Conservation (phyloP, 23 red algal species). For the Agarophyton chilense region DNA sequence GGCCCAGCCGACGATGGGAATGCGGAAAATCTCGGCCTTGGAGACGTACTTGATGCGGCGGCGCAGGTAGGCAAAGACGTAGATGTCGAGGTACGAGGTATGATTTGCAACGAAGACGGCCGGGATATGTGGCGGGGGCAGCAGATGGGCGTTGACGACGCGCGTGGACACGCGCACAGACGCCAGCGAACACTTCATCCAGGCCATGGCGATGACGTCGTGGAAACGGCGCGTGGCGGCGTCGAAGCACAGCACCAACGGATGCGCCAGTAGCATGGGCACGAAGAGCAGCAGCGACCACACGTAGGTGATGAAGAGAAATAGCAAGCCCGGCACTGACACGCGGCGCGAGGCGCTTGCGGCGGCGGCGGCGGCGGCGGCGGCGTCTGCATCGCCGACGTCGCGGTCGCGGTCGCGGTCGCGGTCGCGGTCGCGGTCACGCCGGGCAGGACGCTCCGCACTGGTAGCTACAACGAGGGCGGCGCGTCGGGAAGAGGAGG, state of each 20-base stretch:
- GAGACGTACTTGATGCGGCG: slow-evolving; percentile 92
- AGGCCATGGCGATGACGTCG: slow-evolving; percentile 74
- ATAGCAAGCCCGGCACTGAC: slow-evolving; percentile 65
- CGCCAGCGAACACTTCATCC: slow-evolving; percentile 75
- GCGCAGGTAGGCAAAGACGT: slow-evolving; percentile 74
- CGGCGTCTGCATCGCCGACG: not conserved
- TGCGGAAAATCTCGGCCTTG: slow-evolving; percentile 88
- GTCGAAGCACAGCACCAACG: slow-evolving; percentile 61
- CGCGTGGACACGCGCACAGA: slow-evolving; percentile 50
- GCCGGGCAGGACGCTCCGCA: too few species aligned
- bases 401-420: not conserved
- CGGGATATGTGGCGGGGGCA: slow-evolving; percentile 46
- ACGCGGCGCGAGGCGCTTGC: not conserved
- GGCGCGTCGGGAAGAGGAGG: too few species aligned
- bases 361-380: not conserved
- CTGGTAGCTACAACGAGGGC: too few species aligned
- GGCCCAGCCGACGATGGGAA: slow-evolving; percentile 95
- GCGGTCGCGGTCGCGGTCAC: too few species aligned
- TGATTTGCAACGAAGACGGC: slow-evolving; percentile 97
- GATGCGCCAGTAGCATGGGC: slow-evolving; percentile 71
- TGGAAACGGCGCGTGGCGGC: slow-evolving; percentile 62
- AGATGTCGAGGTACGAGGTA: slow-evolving; percentile 92
- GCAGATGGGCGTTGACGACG: slow-evolving; percentile 67
- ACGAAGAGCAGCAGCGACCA: slow-evolving; percentile 81
- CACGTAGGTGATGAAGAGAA: slow-evolving; percentile 51